phyloP scores from a whole-genome alignment of 306 rosid genomes.

The Citrullus colocynthis region DNA sequence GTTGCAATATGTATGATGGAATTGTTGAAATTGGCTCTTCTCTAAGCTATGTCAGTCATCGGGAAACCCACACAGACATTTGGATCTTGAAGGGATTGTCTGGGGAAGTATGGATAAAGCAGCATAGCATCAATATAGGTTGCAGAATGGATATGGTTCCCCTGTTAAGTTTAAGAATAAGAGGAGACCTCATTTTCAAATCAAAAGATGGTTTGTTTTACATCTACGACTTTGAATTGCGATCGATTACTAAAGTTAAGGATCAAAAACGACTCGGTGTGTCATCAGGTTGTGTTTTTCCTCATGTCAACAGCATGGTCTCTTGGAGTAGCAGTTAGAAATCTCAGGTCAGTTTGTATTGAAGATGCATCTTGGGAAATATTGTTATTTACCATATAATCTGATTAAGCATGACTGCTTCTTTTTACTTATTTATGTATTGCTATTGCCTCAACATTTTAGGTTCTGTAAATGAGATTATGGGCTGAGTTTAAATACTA shows the following conservation, averaged over 20 bases:
- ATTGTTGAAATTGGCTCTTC: conserved; percentile 24
- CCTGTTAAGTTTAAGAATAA: conserved; percentile 21
- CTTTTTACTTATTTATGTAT: not conserved
- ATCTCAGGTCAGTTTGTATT: not conserved
- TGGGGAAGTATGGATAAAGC: conserved; percentile 34
- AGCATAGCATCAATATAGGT: conserved; percentile 24
- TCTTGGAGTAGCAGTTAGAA: conserved; percentile 22
- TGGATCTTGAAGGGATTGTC: conserved; percentile 31
- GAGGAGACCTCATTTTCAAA: conserved; percentile 28
- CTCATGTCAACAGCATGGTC: conserved; percentile 39
- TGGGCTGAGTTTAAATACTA: not conserved
- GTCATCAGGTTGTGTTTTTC: not conserved
- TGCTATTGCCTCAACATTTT: not conserved
- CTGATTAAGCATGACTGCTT: not conserved
- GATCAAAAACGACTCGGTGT: not conserved
- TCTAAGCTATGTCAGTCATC: conserved; percentile 24
- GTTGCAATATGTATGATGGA: conserved; percentile 16
- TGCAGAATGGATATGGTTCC: conserved; percentile 33
- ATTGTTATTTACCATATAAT: not conserved
- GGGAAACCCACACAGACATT: conserved; percentile 21
- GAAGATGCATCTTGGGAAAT: not conserved
- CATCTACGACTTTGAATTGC: conserved; percentile 20
- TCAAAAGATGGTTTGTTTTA: conserved; percentile 24
- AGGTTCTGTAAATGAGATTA: not conserved
- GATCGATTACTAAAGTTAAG: conserved; percentile 18